Conservation (phyloP, 257 asterid genomes). For the Rehmannia glutinosa region DNA sequence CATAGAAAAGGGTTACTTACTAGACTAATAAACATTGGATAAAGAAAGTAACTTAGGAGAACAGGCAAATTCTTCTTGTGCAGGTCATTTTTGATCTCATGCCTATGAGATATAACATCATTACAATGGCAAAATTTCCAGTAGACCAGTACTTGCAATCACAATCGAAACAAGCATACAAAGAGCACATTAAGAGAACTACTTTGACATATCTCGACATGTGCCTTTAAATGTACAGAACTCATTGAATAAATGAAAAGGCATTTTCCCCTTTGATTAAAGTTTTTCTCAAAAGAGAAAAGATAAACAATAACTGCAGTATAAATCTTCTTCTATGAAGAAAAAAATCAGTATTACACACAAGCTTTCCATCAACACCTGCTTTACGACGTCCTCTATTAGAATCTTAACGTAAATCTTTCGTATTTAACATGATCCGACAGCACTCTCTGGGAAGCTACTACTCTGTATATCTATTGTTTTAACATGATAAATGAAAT, state of each 20-base stretch:
- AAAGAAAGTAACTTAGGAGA: neutral
- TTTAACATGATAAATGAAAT: neutral
- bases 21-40: neutral
- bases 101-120: neutral
- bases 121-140: too few relatives aligned
- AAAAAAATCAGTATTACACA: neutral
- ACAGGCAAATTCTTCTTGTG: neutral
- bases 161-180: neutral
- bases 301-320: neutral
- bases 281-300: neutral
- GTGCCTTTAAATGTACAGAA: neutral
- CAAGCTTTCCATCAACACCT: neutral
- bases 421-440: neutral
- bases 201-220: neutral
- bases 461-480: neutral
- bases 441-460: neutral
- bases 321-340: neutral
- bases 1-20: conserved; percentile 14
- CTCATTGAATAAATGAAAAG: neutral
- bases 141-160: neutral
- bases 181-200: neutral
- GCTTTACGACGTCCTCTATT: neutral
- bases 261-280: neutral
- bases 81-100: neutral
- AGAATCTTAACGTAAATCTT: neutral